Percentiles rank a stretch among this genome's conserved stretches.
Evolutionary conservation across 441 rosid genomes (phyloP).

Genomic region (Codiaeum variegatum): DNA sequence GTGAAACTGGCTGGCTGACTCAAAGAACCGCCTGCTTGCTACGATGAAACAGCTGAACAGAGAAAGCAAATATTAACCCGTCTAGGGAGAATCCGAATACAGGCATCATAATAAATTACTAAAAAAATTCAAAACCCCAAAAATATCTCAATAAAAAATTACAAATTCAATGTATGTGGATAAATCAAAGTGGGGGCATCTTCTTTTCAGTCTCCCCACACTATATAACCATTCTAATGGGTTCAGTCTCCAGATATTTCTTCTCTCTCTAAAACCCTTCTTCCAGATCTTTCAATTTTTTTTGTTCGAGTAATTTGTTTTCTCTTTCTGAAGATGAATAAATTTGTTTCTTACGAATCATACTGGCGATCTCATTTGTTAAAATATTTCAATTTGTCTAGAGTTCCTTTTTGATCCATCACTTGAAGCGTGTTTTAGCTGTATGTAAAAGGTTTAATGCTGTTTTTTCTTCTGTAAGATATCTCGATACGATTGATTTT

Average conservation of each 20-base stretch:
- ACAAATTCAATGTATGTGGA: constrained; percentile 13
- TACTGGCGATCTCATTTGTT: background rate
- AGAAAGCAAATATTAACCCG: background rate
- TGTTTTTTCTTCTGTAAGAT: constrained; percentile 10
- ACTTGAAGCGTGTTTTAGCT: background rate
- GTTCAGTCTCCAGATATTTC: constrained; percentile 23
- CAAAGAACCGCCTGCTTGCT: background rate
- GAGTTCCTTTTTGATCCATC: background rate
- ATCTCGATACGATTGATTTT: background rate
- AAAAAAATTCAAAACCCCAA: background rate
- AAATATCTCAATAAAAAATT: background rate
- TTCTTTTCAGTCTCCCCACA: constrained; percentile 7
- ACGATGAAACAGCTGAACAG: constrained; percentile 13
- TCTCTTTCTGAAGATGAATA: no score
- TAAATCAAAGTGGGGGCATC: constrained; percentile 39
- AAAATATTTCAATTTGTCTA: background rate
- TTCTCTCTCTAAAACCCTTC: background rate
- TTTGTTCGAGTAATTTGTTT: background rate
- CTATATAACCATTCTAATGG: background rate
- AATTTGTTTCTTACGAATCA: background rate
- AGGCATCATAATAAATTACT: background rate
- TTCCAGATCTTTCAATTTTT: background rate
- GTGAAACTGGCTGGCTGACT: background rate
- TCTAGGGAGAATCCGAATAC: constrained; percentile 8
- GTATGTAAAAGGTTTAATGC: constrained; percentile 6